Base-by-base conservation (phyloP, 768 basidiomycete genomes). In the Artomyces pyxidatus region DNA sequence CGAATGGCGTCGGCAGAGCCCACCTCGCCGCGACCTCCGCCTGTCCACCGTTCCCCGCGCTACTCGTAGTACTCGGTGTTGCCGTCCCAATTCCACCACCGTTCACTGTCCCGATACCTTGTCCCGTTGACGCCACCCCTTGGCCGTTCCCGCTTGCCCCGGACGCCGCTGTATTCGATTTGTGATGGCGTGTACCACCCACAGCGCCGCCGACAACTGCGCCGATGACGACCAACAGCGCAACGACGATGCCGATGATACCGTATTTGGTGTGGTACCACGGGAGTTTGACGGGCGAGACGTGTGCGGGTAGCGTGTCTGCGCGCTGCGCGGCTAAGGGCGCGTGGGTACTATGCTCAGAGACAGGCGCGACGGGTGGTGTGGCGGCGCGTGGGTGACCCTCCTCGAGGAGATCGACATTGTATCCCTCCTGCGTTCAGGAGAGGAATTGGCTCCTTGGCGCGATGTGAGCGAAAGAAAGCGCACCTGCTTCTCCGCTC, bases 191-290 rank as follows among this genome's bases (percentile, higher is more conserved):
- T 25, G 72, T 73, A 10, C 73, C 80, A 19, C 78, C 81, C 1
- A 81, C 80, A 0, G 71, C 79, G 19, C 79, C 81, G 1, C 79
- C 81, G 7, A 83, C 71, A 2, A 75, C 65, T 1, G 71, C 80
- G 1, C 64, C 80, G 37, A 82, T 46, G 44, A 78, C 51, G 25
- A 78, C 56, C 37, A 80, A 25, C 2, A 56, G 61, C 14, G 65
- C 55, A 45, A 77, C 37, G 47, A 62, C 50, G 16, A 76, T 58
- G 47, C 63, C 56, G 32, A 76, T 60, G 6, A 71, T 63, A 7
- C 76, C 76, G 16, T 67, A 72, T 26, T 58, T 71, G 21, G 65
- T 75, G 44, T 72, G 69, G 68, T 74, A 81, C 62, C 78, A 82
- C 4, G 77, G 69, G 16, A 41, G 26, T 21, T 45, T 38, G 3